Percentiles rank a stretch among this genome's conserved stretches.
Conservation (phyloP, 1,139 yeast species). For the Protomyces inundatus region DNA sequence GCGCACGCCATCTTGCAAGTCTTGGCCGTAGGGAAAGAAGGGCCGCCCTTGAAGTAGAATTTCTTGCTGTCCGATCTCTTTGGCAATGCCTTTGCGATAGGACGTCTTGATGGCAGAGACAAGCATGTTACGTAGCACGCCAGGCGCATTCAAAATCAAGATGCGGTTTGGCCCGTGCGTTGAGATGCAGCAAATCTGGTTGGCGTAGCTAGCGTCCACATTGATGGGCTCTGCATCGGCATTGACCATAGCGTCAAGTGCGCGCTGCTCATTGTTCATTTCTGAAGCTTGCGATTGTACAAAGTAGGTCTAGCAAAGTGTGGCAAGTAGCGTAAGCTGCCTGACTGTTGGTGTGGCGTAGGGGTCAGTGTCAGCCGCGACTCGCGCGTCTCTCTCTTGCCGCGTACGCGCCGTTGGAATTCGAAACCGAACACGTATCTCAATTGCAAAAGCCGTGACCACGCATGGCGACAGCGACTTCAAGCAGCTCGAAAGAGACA, state of each 20-base stretch:
- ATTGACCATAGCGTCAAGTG: conserved; percentile 13
- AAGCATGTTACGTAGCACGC: conserved; percentile 4
- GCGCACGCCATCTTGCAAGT: conserved; percentile 8
- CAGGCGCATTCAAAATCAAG: conserved; percentile 14
- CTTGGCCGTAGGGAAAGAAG: conserved; percentile 12
- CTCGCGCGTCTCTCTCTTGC: no score
- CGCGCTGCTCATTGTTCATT: not conserved
- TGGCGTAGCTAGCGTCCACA: conserved; percentile 19
- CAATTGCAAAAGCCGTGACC: no score
- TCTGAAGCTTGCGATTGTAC: not conserved
- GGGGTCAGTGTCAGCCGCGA: no score
- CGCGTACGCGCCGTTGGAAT: no score
- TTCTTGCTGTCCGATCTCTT: conserved; percentile 10
- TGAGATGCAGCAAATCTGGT: conserved; percentile 11
- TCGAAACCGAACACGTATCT: no score
- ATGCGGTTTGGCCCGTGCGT: conserved; percentile 20
- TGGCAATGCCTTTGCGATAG: conserved; percentile 11
- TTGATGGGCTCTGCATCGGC: conserved; percentile 13
- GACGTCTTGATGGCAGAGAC: conserved; percentile 8
- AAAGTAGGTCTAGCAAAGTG: no score
- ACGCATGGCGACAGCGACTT: no score
- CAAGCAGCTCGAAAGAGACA: not conserved
- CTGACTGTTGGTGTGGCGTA: no score
- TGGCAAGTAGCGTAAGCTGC: no score
- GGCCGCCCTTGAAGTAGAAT: conserved; percentile 10